Percentiles rank a stretch among this genome's conserved stretches.
Evolutionary conservation across 306 rosid genomes (phyloP).

Genomic region (Dryas drummondii): DNA sequence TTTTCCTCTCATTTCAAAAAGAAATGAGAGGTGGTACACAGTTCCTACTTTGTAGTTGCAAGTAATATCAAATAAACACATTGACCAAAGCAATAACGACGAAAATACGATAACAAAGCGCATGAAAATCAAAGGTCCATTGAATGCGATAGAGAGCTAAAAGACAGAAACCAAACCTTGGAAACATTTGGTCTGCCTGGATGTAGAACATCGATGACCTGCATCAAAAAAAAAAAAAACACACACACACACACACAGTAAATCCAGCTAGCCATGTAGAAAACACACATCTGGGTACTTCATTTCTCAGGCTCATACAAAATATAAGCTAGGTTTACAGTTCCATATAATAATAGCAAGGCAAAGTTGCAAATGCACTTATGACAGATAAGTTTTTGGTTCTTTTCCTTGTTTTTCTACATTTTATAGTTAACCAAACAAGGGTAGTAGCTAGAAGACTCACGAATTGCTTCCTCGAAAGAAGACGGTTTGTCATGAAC

Average conservation of each 20-base stretch:
- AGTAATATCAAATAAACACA: not conserved
- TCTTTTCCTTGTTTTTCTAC: not conserved
- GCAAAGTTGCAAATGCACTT: not conserved
- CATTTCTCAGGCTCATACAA: not conserved
- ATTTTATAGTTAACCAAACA: not conserved
- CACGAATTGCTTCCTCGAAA: constrained; percentile 88
- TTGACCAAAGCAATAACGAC: not conserved
- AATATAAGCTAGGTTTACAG: not conserved
- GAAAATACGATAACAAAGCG: not conserved
- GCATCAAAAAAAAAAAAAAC: not conserved
- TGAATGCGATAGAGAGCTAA: not conserved
- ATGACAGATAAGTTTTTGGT: not conserved
- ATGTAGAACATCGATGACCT: constrained; percentile 88
- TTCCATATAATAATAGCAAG: not conserved
- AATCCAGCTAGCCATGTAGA: constrained; percentile 3
- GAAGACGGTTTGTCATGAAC: constrained; percentile 91
- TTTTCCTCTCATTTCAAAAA: too few relatives aligned
- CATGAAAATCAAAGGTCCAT: not conserved
- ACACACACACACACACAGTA: not conserved
- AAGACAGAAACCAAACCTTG: constrained; percentile 44
- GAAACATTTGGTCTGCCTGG: constrained; percentile 92
- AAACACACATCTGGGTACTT: not conserved
- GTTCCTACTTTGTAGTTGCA: not conserved
- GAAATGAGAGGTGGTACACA: too few relatives aligned
- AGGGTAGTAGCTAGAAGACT: constrained; percentile 21